Evolutionary conservation across 257 asterid genomes (phyloP), one percentile per base, ranked within the genome.

Genomic region (Solanum chaucha): DNA sequence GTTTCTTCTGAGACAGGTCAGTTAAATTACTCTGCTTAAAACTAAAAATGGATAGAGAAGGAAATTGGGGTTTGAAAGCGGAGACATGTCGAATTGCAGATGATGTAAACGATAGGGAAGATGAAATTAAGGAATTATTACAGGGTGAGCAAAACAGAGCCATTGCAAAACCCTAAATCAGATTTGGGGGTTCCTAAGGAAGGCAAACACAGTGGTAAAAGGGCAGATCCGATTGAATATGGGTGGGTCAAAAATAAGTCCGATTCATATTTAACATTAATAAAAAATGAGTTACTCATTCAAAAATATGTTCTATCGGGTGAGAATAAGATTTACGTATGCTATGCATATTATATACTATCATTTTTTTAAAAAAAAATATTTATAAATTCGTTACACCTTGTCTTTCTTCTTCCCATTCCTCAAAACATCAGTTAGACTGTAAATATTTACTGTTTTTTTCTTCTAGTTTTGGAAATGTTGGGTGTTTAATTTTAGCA

Each of bases 401-500:
- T 74, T 5, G 55, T 38, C 55, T 36, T 36, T 36, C 82, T 10
- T 40, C 10, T 74, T 73, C 10, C 51, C 82, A 36, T 8, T 6
- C 19, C 20, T 38, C 34, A 10, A 2, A 19, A 73, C 19, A 0
- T 11, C 3, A 73, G 5, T 35, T 51, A 5, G 3, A 38, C 32
- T 10, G 5, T 38, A 38, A 51, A 10, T 4, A 6, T 74, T 38
- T 36, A 14, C 19, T 30, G 3, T 30, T 30, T 70, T 70, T 32
- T 17, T 17, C 7, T 32, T 22, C 30, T 74, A n/a, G 82, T 74
- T 74, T 38, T 2, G 48, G 30, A 82, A 87, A 96, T 96, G 99
- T 91, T 96, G 91, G 98, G 98, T 87, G 95, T 97, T 5, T 97
- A 40, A 40, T 40, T 41, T 97, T 87, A 97, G 97, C 94, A 91